Conservation (phyloP, 2,329 filamentous ascomycete species). For the Diplodia intermedia region DNA sequence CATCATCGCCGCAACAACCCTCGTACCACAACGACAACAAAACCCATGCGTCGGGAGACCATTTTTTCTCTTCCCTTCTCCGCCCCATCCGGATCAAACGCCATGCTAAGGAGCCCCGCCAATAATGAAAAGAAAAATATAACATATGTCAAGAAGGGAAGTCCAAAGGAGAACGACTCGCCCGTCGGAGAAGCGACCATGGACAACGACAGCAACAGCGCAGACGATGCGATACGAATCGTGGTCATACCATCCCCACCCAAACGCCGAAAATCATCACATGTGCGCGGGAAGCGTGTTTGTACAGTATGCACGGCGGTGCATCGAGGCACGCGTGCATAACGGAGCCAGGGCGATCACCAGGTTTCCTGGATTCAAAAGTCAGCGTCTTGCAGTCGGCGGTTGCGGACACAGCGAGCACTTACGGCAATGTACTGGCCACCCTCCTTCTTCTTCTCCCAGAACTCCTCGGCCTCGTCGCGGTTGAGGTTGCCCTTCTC, state of each 20-base stretch:
- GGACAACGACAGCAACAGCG: not conserved
- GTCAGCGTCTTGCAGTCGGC: conserved; percentile 6
- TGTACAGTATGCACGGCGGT: conserved; percentile 10
- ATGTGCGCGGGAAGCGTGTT: not conserved
- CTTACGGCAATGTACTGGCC: conserved; percentile 90
- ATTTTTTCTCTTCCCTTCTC: conserved; percentile 27
- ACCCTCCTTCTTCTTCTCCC: conserved; percentile 87
- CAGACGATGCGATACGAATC: not conserved
- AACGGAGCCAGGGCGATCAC: not conserved
- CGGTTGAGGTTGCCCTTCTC: conserved; percentile 84
- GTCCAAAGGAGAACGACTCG: not conserved
- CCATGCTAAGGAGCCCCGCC: conserved; percentile 22
- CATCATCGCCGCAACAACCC: not conserved
- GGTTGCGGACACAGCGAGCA: conserved; percentile 15
- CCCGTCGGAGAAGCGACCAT: not conserved
- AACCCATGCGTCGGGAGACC: conserved; percentile 25
- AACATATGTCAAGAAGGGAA: not conserved
- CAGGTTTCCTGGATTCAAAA: conserved; percentile 12
- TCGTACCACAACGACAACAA: not conserved
- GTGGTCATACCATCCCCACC: not conserved
- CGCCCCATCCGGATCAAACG: conserved; percentile 24
- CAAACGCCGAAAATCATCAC: conserved; percentile 10
- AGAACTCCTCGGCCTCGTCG: conserved; percentile 85
- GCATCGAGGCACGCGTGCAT: not conserved
- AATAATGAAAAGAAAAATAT: not conserved